Percentiles rank a stretch among this genome's conserved stretches.
phyloP scores from a whole-genome alignment of 83 land plant genomes.

The Diphasiastrum complanatum region DNA sequence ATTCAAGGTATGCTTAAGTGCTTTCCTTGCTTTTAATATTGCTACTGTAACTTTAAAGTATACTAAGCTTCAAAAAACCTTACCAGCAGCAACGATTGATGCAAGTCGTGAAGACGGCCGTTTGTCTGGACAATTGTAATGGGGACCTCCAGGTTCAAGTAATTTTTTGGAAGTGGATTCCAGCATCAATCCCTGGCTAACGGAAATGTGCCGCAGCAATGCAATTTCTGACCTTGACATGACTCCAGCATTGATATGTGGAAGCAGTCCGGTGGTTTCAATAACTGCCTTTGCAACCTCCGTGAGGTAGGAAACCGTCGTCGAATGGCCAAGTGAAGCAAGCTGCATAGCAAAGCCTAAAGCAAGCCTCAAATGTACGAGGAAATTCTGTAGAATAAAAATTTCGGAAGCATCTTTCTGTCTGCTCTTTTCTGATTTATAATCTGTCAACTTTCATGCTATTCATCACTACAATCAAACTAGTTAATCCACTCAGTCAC shows the following conservation, averaged over 20 bases:
- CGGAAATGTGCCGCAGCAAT: conserved; percentile 32
- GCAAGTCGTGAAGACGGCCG: conserved; percentile 27
- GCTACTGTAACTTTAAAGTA: neutral
- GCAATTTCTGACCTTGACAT: conserved; percentile 28
- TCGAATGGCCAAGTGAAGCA: conserved; percentile 27
- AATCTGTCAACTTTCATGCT: too few relatives aligned
- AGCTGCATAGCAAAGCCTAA: too few relatives aligned
- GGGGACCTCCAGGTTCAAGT: conserved; percentile 34
- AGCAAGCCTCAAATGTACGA: too few relatives aligned
- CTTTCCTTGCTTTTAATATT: too few relatives aligned
- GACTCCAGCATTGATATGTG: conserved; percentile 40
- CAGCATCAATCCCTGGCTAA: conserved; percentile 42
- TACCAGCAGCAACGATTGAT: conserved; percentile 38
- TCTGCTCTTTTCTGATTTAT: too few relatives aligned
- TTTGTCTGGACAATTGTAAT: conserved; percentile 36
- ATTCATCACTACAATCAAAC: too few relatives aligned
- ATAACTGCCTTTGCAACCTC: conserved; percentile 38
- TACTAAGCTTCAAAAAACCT: neutral
- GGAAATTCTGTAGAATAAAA: too few relatives aligned
- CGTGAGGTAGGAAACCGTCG: conserved; percentile 34
- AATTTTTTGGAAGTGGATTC: conserved; percentile 33
- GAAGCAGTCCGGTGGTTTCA: conserved; percentile 37
- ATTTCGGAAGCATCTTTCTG: too few relatives aligned
- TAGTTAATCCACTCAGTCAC: too few relatives aligned
- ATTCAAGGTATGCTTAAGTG: too few relatives aligned